Conservation (phyloP, 805 yeast genomes). For the Clavispora santaluciae region DNA sequence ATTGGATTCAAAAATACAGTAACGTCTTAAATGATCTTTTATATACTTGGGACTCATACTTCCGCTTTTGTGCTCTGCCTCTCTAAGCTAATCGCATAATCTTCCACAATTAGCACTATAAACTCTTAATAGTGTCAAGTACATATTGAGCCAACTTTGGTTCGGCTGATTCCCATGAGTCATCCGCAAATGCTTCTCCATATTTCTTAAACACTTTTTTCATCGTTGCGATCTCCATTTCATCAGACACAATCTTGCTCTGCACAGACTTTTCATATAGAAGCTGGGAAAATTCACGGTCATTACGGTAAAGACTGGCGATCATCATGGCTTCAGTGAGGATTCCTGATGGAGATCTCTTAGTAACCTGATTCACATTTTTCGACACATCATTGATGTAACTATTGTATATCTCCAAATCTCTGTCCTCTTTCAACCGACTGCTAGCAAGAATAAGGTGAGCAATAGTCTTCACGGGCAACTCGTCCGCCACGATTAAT, state of each 20-base stretch:
- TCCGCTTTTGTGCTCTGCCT: too few relatives aligned
- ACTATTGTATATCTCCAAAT: slow-evolving; percentile 43
- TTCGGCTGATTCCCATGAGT: slow-evolving; percentile 28
- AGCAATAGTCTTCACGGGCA: slow-evolving; percentile 32
- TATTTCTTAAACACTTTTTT: slow-evolving; percentile 43
- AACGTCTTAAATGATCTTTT: too few relatives aligned
- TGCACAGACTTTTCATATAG: slow-evolving; percentile 44
- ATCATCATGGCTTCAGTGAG: slow-evolving; percentile 45
- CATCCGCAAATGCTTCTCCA: slow-evolving; percentile 45
- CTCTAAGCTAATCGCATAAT: too few relatives aligned
- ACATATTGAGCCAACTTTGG: slow-evolving; percentile 27
- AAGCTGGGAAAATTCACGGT: slow-evolving; percentile 51
- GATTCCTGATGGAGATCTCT: slow-evolving; percentile 38
- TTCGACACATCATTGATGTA: slow-evolving; percentile 36
- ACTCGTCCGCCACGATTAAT: slow-evolving; percentile 21
- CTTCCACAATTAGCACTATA: not conserved
- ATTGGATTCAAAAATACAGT: too few relatives aligned
- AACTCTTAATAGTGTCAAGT: slow-evolving; percentile 8
- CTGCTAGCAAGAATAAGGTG: slow-evolving; percentile 39
- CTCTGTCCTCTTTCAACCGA: slow-evolving; percentile 32
- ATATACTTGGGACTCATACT: too few relatives aligned
- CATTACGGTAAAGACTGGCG: slow-evolving; percentile 39
- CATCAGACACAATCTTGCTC: slow-evolving; percentile 33
- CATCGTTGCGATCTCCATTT: slow-evolving; percentile 35
- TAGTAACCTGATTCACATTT: slow-evolving; percentile 22